Conservation (phyloP, 2,329 filamentous ascomycete genomes). For the Grosmannia clavigera region DNA sequence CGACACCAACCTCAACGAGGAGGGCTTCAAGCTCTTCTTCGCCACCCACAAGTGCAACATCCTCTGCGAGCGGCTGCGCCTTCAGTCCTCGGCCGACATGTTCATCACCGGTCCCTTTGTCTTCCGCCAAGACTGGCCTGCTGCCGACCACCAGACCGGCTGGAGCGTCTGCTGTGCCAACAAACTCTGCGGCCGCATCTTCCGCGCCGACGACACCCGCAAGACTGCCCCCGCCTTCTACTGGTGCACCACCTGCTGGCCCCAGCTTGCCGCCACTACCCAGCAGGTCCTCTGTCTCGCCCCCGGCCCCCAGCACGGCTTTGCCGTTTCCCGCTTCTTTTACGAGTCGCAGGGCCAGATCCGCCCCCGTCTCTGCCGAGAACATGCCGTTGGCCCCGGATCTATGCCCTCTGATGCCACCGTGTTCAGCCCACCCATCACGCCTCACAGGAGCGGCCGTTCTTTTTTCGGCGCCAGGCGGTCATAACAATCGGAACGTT, state of each 20-base stretch:
- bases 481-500: not conserved
- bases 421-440: not conserved
- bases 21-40: slow-evolving; percentile 28
- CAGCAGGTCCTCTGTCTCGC: slow-evolving; percentile 15
- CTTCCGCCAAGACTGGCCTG: slow-evolving; percentile 21
- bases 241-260: slow-evolving; percentile 23
- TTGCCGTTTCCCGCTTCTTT: slow-evolving; percentile 21
- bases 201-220: slow-evolving; percentile 15
- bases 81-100: slow-evolving; percentile 16
- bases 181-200: slow-evolving; percentile 25
- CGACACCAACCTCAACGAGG: slow-evolving; percentile 20
- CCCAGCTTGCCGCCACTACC: slow-evolving; percentile 17
- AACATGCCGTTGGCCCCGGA: slow-evolving; percentile 1
- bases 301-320: slow-evolving; percentile 18
- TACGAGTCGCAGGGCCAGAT: slow-evolving; percentile 21
- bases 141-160: not conserved
- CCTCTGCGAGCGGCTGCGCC: slow-evolving; percentile 18
- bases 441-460: not conserved
- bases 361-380: slow-evolving; percentile 14
- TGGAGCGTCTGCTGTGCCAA: slow-evolving; percentile 23
- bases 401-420: not conserved
- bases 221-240: slow-evolving; percentile 15
- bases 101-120: slow-evolving; percentile 11
- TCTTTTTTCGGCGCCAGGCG: not conserved
- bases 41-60: slow-evolving; percentile 21